Conservation (phyloP, 768 basidiomycete genomes). For the Suillus sp. region DNA sequence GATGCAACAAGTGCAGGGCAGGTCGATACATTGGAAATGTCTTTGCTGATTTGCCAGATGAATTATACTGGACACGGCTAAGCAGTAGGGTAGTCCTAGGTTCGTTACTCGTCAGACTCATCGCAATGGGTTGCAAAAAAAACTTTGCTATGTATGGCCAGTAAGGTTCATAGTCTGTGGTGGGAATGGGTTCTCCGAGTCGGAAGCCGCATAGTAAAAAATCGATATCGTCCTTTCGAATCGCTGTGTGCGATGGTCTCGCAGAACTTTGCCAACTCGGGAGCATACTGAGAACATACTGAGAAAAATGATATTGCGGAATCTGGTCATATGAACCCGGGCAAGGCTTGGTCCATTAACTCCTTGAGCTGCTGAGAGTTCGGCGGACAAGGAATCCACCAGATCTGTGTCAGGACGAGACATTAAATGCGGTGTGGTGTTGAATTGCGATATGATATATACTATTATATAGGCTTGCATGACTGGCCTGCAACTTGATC, state of each 20-base stretch:
- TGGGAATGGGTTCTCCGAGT: constrained; percentile 19
- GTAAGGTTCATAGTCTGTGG: constrained; percentile 26
- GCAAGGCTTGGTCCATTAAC: neutral
- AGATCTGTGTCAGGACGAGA: neutral
- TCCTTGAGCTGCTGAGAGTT: constrained; percentile 3
- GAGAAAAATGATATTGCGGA: neutral
- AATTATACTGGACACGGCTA: constrained; percentile 23
- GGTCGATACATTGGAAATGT: constrained; percentile 25
- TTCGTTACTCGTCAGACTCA: constrained; percentile 21
- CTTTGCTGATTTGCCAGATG: constrained; percentile 23
- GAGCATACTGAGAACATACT: constrained; percentile 3
- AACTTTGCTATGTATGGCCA: constrained; percentile 19
- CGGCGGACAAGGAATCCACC: neutral
- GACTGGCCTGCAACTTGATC: neutral
- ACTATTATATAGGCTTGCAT: neutral
- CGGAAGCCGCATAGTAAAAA: constrained; percentile 22
- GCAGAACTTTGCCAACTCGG: neutral
- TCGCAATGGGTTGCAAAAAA: constrained; percentile 12
- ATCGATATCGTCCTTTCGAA: neutral
- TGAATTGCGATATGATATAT: neutral
- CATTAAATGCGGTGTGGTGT: neutral
- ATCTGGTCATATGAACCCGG: neutral
- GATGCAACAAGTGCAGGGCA: neutral
- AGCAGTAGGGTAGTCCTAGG: constrained; percentile 25
- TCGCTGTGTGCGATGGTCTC: neutral